Conservation (phyloP, 495 filamentous ascomycete genomes). For the Hyaloscypha hepaticicola region DNA sequence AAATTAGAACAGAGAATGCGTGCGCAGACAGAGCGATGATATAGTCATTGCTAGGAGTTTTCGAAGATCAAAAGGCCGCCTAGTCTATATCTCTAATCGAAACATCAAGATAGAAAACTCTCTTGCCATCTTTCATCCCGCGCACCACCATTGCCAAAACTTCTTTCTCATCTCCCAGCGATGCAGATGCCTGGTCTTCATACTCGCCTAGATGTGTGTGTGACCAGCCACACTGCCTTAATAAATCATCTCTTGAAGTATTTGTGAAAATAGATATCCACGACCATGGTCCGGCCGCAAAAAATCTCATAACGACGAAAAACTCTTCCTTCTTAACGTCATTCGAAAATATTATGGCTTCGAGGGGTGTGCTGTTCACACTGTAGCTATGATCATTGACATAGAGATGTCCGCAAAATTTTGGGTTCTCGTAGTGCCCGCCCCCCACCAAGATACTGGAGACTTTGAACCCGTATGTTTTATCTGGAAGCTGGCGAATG, state of each 20-base stretch:
- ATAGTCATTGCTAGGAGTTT: neutral
- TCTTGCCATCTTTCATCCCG: neutral
- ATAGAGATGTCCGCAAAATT: no score
- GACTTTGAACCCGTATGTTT: neutral
- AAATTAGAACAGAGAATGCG: no score
- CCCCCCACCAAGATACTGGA: neutral
- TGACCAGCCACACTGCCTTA: no score
- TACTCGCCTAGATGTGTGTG: neutral
- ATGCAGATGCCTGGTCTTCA: neutral
- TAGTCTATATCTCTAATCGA: neutral
- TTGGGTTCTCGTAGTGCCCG: neutral
- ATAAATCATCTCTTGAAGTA: no score
- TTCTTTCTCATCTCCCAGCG: neutral
- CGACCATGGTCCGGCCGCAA: neutral
- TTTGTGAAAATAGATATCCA: neutral
- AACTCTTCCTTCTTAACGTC: neutral
- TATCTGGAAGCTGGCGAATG: neutral
- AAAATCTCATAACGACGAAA: neutral
- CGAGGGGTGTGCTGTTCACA: no score
- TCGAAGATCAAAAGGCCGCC: neutral
- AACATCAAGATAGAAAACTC: neutral
- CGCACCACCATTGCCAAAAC: neutral
- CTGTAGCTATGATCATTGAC: no score
- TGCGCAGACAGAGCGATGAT: no score
- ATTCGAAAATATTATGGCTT: neutral